A percentile compares a stretch with the other conserved stretches of the same genome.
Conservation (phyloP, 306 rosid species). For the Acacia melanoxylon region DNA sequence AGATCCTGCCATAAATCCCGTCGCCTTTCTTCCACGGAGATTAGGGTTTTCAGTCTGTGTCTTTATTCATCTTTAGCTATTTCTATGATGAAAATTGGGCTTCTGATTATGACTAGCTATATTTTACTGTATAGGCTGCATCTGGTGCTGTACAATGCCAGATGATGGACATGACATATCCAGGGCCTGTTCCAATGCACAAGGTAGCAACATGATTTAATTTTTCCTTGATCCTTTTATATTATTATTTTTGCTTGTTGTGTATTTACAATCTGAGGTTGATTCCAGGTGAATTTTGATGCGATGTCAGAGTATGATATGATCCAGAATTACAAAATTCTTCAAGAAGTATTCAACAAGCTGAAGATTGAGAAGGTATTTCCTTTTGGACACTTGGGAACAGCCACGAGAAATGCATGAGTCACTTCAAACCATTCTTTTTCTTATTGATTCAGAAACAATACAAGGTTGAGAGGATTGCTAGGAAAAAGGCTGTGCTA, state of each 20-base stretch:
- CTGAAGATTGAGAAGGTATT: constrained; percentile 81
- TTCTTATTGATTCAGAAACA: not conserved
- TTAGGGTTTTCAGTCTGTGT: no score
- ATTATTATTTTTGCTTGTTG: not conserved
- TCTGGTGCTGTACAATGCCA: constrained; percentile 99
- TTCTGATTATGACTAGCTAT: constrained; percentile 19
- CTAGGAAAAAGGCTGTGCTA: constrained; percentile 4
- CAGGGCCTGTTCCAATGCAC: constrained; percentile 96
- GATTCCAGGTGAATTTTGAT: constrained; percentile 79
- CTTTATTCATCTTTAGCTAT: constrained; percentile 2
- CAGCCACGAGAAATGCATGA: not conserved
- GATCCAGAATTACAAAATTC: constrained; percentile 95
- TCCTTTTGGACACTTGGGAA: not conserved
- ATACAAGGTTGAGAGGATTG: not conserved
- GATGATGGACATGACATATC: constrained; percentile 85
- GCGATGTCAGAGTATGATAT: constrained; percentile 91
- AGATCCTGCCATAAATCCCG: no score
- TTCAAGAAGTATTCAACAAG: constrained; percentile 90
- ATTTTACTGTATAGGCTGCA: constrained; percentile 68
- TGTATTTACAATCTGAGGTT: constrained; percentile 19
- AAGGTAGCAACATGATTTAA: constrained; percentile 50
- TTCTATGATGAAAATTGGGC: constrained; percentile 8
- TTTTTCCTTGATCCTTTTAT: not conserved
- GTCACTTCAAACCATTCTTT: not conserved
- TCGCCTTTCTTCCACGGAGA: no score